These are phyloP conservation scores for Drechmeria coniospora DNA, from an alignment of 2,329 filamentous ascomycete genomes.

Conservation along the genomic window DNA sequence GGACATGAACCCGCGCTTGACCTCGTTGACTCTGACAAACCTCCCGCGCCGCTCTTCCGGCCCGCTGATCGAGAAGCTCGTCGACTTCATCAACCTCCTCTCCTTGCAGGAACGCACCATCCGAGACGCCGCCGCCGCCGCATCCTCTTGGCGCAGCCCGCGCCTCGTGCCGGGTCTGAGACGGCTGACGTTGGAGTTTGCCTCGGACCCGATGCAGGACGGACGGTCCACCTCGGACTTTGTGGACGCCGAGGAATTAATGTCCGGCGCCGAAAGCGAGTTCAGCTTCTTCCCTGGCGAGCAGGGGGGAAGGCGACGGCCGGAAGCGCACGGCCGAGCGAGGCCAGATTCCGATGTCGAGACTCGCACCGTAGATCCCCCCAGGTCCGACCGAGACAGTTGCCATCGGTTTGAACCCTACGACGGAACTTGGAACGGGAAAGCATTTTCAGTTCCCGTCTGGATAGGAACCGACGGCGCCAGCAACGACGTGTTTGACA, in stretches of 20 bases:
- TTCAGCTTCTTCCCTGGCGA: constrained; percentile 32
- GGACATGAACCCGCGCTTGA: constrained; percentile 40
- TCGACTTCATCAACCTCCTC: constrained; percentile 28
- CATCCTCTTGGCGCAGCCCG: constrained; percentile 22
- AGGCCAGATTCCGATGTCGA: no score
- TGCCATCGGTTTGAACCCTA: constrained; percentile 10
- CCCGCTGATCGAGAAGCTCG: constrained; percentile 30
- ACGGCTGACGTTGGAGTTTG: constrained; percentile 39
- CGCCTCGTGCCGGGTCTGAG: constrained; percentile 34
- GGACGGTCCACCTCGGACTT: constrained; percentile 16
- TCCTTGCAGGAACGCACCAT: constrained; percentile 34
- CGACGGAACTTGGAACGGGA: constrained; percentile 12
- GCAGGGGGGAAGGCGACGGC: constrained; percentile 1
- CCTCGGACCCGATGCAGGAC: constrained; percentile 24
- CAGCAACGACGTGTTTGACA: constrained; percentile 23
- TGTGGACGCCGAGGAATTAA: constrained; percentile 26
- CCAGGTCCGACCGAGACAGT: constrained; percentile 6
- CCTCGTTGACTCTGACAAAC: constrained; percentile 34
- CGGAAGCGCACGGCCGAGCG: constrained; percentile 3
- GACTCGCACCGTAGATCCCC: constrained; percentile 1
- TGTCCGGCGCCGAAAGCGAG: constrained; percentile 19
- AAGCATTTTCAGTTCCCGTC: constrained; percentile 15
- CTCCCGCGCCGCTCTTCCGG: constrained; percentile 39
- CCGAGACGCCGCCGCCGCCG: constrained; percentile 9
- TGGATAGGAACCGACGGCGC: constrained; percentile 30